Evolutionary conservation across 2,329 filamentous ascomycete species (phyloP).

Genomic region (Fusarium proliferatum): DNA sequence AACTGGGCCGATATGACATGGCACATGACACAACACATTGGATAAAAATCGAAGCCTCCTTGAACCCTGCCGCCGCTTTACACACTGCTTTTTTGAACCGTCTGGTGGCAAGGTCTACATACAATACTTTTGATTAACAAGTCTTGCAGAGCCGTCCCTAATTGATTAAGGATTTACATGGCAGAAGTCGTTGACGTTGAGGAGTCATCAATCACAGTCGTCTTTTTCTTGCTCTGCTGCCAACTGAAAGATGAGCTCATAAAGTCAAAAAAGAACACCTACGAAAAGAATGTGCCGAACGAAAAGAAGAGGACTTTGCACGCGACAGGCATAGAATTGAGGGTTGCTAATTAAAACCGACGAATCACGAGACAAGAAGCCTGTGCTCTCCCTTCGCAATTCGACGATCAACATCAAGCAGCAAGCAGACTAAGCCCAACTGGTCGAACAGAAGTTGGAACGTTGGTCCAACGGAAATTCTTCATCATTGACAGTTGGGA

Average conservation of each 20-base stretch:
- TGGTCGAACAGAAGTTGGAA: conserved; percentile 11
- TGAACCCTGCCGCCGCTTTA: conserved; percentile 19
- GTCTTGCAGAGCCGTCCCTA: neutral
- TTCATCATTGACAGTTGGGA: conserved; percentile 9
- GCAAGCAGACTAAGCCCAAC: conserved; percentile 21
- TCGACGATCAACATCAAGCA: conserved; percentile 23
- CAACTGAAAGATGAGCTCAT: neutral
- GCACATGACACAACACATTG: conserved; percentile 15
- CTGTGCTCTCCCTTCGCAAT: neutral
- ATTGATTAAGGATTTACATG: neutral
- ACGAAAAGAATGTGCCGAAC: neutral
- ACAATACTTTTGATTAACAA: neutral
- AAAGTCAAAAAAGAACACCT: neutral
- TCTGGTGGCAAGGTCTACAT: neutral
- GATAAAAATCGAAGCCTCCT: conserved; percentile 13
- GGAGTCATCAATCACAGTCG: neutral
- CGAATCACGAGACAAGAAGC: conserved; percentile 21
- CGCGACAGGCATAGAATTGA: conserved; percentile 9
- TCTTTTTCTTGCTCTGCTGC: neutral
- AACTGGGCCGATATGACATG: conserved; percentile 21
- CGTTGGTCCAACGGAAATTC: conserved; percentile 11
- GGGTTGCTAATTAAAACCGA: conserved; percentile 15
- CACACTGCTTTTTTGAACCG: neutral
- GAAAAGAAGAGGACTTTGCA: conserved; percentile 9
- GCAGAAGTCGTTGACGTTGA: neutral